These are phyloP conservation scores for Scutellaria galericulata DNA, from an alignment of 257 asterid species.

Conservation along the genomic window DNA sequence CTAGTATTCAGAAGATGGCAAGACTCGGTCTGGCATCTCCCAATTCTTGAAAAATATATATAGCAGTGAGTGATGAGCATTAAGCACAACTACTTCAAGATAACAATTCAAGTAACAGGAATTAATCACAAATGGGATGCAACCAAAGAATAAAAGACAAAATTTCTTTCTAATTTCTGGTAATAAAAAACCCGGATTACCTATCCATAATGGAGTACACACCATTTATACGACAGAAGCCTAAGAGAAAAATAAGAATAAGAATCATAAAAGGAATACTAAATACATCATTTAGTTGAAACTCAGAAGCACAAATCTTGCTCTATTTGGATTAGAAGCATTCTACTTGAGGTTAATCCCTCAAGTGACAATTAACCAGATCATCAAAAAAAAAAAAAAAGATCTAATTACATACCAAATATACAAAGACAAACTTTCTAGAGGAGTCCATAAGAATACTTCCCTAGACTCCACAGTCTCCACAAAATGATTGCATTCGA, in stretches of 20 bases:
- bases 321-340: neutral
- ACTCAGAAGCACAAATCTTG: neutral
- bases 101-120: neutral
- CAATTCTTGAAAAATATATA: slow-evolving; percentile 12
- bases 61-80: neutral
- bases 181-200: neutral
- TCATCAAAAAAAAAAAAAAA: too few relatives aligned
- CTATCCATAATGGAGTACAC: neutral
- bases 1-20: neutral
- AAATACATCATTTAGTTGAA: slow-evolving; percentile 14
- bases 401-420: too few relatives aligned
- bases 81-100: slow-evolving; percentile 1
- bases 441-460: neutral
- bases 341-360: neutral
- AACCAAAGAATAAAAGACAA: neutral
- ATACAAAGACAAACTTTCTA: neutral
- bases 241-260: neutral
- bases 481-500: neutral
- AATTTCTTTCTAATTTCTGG: neutral
- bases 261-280: neutral
- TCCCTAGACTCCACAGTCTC: neutral
- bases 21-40: slow-evolving; percentile 15
- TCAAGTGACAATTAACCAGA: slow-evolving; percentile 22
- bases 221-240: neutral
- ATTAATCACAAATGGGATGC: neutral